Conservation (phyloP, 306 rosid genomes). For the Begonia peltatifolia region DNA sequence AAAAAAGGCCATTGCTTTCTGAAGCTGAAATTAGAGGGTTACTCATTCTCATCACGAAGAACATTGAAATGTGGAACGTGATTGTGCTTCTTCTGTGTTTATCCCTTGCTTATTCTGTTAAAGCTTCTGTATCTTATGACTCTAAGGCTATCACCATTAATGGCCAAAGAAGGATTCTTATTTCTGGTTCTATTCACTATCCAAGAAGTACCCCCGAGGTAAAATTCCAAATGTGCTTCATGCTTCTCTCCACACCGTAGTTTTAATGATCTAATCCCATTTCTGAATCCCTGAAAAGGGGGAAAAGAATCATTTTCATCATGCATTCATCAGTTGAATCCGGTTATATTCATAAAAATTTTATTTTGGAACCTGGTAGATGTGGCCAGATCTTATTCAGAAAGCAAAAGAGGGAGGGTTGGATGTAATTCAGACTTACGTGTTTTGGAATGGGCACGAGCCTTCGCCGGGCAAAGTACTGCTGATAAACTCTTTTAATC, state of each 20-base stretch:
- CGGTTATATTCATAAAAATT: too few relatives aligned
- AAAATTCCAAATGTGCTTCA: conserved; percentile 33
- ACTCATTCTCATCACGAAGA: conserved; percentile 22
- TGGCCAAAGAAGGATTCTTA: conserved; percentile 79
- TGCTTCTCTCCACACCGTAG: conserved; percentile 3
- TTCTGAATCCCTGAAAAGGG: neutral
- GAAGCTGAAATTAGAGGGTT: conserved; percentile 11
- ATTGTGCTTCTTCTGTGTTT: conserved; percentile 19
- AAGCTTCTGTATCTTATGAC: conserved; percentile 83
- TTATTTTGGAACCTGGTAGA: conserved; percentile 30
- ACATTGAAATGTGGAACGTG: conserved; percentile 64
- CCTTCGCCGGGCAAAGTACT: conserved; percentile 85
- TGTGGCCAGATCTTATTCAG: conserved; percentile 99
- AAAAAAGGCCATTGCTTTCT: conserved; percentile 25
- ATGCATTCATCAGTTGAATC: too few relatives aligned
- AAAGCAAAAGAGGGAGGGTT: conserved; percentile 96
- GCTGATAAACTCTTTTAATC: conserved; percentile 4
- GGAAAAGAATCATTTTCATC: too few relatives aligned
- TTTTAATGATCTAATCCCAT: neutral
- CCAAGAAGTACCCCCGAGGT: conserved; percentile 99
- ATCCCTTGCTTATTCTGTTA: conserved; percentile 22
- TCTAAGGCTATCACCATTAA: conserved; percentile 64
- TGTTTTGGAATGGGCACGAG: conserved; percentile 99
- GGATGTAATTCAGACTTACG: conserved; percentile 94
- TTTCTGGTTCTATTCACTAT: conserved; percentile 97